Evolutionary conservation across 2,329 filamentous ascomycete genomes (phyloP).

Genomic region (Aureobasidium sp.): DNA sequence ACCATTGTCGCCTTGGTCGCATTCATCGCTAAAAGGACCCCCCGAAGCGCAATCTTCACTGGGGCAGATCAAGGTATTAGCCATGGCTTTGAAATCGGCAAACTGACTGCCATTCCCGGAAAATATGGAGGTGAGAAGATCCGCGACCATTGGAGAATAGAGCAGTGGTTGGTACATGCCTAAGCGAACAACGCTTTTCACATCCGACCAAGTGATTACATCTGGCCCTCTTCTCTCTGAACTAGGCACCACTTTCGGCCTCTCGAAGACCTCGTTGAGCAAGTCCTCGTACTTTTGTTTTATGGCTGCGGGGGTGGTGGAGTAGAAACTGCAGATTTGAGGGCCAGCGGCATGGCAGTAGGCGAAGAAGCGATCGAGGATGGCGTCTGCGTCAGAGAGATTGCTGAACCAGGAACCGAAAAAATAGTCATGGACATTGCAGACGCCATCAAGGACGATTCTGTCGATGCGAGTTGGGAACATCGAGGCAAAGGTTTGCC

Average conservation of each 20-base stretch:
- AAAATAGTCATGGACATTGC: conserved; percentile 40
- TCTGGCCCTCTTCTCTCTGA: conserved; percentile 17
- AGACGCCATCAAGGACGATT: conserved; percentile 37
- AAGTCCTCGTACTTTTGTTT: conserved; percentile 30
- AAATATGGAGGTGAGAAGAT: conserved; percentile 26
- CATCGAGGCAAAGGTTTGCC: conserved; percentile 38
- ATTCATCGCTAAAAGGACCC: conserved; percentile 21
- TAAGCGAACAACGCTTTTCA: conserved; percentile 27
- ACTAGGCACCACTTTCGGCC: conserved; percentile 41
- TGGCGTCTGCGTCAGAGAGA: conserved; percentile 46
- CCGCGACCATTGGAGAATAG: conserved; percentile 24
- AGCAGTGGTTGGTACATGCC: conserved; percentile 26
- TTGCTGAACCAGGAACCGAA: conserved; percentile 40
- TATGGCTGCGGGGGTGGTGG: conserved; percentile 28
- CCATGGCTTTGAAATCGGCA: conserved; percentile 34
- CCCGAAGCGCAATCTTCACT: conserved; percentile 21
- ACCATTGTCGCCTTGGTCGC: conserved; percentile 8
- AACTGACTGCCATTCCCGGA: conserved; percentile 21
- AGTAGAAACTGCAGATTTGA: conserved; percentile 35
- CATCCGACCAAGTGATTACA: conserved; percentile 31
- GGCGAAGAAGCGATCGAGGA: conserved; percentile 45
- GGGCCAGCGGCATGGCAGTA: conserved; percentile 44
- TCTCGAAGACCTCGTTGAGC: conserved; percentile 29
- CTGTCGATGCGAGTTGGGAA: conserved; percentile 36
- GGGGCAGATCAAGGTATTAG: conserved; percentile 16